Conservation (phyloP, 2,329 filamentous ascomycete genomes). For the Fusarium abutilonis region DNA sequence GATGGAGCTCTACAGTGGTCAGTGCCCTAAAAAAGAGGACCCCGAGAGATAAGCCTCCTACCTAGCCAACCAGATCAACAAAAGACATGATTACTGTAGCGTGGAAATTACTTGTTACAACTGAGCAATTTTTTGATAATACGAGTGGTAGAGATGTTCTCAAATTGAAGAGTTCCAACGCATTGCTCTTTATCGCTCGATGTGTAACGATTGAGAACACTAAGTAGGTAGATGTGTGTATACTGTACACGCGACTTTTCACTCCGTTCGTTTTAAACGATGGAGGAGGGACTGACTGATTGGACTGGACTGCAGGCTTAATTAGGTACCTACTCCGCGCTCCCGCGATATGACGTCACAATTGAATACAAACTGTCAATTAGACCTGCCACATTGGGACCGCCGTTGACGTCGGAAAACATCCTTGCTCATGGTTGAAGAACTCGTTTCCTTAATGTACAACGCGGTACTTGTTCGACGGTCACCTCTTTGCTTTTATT, state of each 20-base stretch:
- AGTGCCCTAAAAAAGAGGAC: constrained; percentile 16
- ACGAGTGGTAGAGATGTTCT: neutral
- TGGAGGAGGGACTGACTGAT: neutral
- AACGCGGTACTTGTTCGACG: neutral
- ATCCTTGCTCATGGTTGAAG: neutral
- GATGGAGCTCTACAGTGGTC: constrained; percentile 18
- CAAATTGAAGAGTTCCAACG: neutral
- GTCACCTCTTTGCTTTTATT: neutral
- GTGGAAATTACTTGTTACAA: constrained; percentile 7
- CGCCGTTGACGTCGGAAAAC: constrained; percentile 1
- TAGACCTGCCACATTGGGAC: constrained; percentile 28
- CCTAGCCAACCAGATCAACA: constrained; percentile 31
- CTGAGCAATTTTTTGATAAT: neutral
- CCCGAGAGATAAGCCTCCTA: constrained; percentile 10
- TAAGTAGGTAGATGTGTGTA: neutral
- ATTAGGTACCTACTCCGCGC: neutral
- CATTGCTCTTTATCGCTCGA: neutral
- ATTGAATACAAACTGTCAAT: constrained; percentile 2
- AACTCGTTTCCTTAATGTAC: neutral
- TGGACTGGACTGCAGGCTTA: neutral
- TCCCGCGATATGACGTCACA: constrained; percentile 30
- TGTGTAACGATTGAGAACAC: neutral
- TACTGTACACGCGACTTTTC: neutral
- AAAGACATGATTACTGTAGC: constrained; percentile 4
- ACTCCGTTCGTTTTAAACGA: neutral